Evolutionary conservation across 768 basidiomycete species (phyloP).

Genomic region (Phlegmacium glaucopus): DNA sequence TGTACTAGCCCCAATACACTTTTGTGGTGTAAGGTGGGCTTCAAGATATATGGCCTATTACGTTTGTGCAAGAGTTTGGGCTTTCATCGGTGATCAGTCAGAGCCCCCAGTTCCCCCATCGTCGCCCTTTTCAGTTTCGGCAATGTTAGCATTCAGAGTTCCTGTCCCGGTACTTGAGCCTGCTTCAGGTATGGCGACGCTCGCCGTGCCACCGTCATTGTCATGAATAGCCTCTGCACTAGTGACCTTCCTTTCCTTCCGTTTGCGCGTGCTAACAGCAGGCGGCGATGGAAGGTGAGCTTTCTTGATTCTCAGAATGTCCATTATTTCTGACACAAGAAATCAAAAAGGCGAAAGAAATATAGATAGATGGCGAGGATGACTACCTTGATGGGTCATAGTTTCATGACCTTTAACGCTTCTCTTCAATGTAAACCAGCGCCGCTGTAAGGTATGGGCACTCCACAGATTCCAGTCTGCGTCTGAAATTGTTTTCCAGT

Average conservation of each 20-base stretch:
- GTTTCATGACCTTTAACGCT: slow-evolving; percentile 74
- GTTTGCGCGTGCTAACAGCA: slow-evolving; percentile 24
- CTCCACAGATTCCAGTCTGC: slow-evolving; percentile 83
- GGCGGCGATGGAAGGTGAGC: slow-evolving; percentile 45
- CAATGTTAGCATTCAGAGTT: slow-evolving; percentile 13
- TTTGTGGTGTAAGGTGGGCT: too few relatives aligned
- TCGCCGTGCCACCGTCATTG: slow-evolving; percentile 20
- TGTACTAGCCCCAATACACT: too few relatives aligned
- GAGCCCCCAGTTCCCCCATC: slow-evolving; percentile 5
- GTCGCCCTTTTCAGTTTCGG: slow-evolving; percentile 11
- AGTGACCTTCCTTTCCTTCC: slow-evolving; percentile 47
- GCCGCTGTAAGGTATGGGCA: slow-evolving; percentile 72
- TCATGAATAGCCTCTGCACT: slow-evolving; percentile 51
- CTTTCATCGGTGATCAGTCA: not conserved
- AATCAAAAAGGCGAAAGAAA: slow-evolving; percentile 4
- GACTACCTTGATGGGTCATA: slow-evolving; percentile 73
- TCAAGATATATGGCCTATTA: too few relatives aligned
- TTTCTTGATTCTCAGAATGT: slow-evolving; percentile 74
- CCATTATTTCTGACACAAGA: slow-evolving; percentile 63
- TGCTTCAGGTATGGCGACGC: slow-evolving; percentile 21
- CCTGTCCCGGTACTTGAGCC: slow-evolving; percentile 32
- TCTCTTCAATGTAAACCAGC: slow-evolving; percentile 79
- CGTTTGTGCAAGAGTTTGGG: too few relatives aligned
- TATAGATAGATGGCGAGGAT: not conserved
- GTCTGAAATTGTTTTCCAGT: slow-evolving; percentile 78